phyloP scores from a whole-genome alignment of 2,329 filamentous ascomycete genomes.

The Paecilomyces variotii region DNA sequence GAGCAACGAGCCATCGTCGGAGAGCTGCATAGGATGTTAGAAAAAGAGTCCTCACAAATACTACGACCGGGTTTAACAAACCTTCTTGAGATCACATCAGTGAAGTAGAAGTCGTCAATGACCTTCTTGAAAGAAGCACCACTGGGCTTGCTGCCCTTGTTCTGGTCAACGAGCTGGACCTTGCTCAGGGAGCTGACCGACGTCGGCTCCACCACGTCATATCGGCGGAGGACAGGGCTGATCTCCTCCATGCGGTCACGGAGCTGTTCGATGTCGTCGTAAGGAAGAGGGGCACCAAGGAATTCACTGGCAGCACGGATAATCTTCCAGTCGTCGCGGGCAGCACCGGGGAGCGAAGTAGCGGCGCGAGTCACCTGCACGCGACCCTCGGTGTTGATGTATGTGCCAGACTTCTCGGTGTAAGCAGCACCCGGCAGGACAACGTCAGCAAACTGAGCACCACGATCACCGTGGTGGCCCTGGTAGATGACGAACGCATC shows the following conservation, averaged over 20 bases:
- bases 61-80: slow-evolving; percentile 38
- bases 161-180: slow-evolving; percentile 91
- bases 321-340: slow-evolving; percentile 98
- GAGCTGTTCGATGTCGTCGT: slow-evolving; percentile 83
- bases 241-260: slow-evolving; percentile 94
- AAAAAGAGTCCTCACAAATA: background rate
- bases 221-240: slow-evolving; percentile 78
- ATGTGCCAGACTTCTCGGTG: slow-evolving; percentile 93
- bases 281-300: slow-evolving; percentile 75
- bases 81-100: slow-evolving; percentile 94
- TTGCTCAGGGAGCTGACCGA: slow-evolving; percentile 71
- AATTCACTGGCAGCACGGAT: slow-evolving; percentile 89
- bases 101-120: slow-evolving; percentile 97
- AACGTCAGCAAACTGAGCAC: slow-evolving; percentile 86
- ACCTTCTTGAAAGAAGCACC: slow-evolving; percentile 71
- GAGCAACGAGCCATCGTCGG: slow-evolving; percentile 98
- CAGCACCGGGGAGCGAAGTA: slow-evolving; percentile 77
- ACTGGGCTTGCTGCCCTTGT: slow-evolving; percentile 73
- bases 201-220: slow-evolving; percentile 82
- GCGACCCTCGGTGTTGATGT: slow-evolving; percentile 95
- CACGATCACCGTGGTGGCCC: slow-evolving; percentile 91
- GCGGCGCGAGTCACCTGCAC: slow-evolving; percentile 90
- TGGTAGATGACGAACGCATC: slow-evolving; percentile 97
- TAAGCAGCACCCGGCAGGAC: slow-evolving; percentile 91
- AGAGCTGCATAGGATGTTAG: slow-evolving; percentile 51